Conservation (phyloP, 2,329 filamentous ascomycete species). For the Cladosporium sphaerospermum region DNA sequence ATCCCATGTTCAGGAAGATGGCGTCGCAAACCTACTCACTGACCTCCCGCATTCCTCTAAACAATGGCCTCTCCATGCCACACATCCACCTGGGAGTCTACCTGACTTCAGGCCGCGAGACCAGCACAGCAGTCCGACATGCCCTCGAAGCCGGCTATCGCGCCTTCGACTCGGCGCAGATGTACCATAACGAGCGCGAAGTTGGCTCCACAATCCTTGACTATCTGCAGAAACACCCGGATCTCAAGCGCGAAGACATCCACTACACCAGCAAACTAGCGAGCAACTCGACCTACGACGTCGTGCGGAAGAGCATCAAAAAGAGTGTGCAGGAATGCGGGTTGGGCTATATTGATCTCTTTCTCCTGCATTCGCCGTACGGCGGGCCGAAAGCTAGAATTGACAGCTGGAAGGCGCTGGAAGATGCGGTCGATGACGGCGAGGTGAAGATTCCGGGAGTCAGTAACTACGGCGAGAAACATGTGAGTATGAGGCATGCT, state of each 20-base stretch:
- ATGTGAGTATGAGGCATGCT: constrained; percentile 45
- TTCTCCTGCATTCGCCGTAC: constrained; percentile 73
- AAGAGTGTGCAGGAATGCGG: constrained; percentile 59
- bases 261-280: constrained; percentile 78
- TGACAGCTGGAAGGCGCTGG: constrained; percentile 69
- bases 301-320: constrained; percentile 60
- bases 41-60: constrained; percentile 44
- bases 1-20: constrained; percentile 14
- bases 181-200: constrained; percentile 66
- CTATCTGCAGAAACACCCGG: constrained; percentile 22
- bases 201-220: constrained; percentile 57
- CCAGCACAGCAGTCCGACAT: constrained; percentile 46
- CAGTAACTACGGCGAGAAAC: constrained; percentile 70
- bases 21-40: constrained; percentile 30
- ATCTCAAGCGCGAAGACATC: constrained; percentile 59
- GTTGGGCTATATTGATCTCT: constrained; percentile 71
- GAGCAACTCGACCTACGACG: constrained; percentile 61
- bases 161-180: constrained; percentile 55
- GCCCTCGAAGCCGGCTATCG: constrained; percentile 41
- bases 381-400: constrained; percentile 62
- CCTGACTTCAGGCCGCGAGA: constrained; percentile 59
- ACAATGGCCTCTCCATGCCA: constrained; percentile 62
- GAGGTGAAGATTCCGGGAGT: constrained; percentile 68
- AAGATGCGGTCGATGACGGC: constrained; percentile 67
- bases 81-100: constrained; percentile 70